A percentile compares a stretch with the other conserved stretches of the same genome.
These are phyloP conservation scores for Amanita fuliginea DNA, from an alignment of 768 basidiomycete genomes.

Conservation along the genomic window DNA sequence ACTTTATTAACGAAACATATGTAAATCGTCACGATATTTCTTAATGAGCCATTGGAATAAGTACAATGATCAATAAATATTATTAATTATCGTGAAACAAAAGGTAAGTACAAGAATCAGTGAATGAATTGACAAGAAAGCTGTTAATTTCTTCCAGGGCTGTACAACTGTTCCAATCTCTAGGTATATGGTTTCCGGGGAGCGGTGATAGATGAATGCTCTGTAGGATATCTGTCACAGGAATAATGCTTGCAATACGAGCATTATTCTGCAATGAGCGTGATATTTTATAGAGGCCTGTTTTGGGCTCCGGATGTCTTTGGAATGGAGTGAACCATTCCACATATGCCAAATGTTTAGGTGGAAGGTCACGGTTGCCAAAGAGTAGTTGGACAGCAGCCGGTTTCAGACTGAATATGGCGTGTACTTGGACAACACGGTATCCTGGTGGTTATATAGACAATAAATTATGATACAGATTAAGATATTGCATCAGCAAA, in stretches of 20 bases:
- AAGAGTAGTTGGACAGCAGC: too few relatives aligned
- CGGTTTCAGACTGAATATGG: too few relatives aligned
- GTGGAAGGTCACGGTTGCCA: too few relatives aligned
- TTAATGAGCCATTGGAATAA: neutral
- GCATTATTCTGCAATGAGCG: conserved; percentile 3
- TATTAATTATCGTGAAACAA: neutral
- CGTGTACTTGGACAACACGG: too few relatives aligned
- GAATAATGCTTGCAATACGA: conserved; percentile 15
- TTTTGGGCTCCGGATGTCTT: conserved; percentile 7
- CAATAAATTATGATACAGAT: too few relatives aligned
- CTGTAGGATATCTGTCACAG: conserved; percentile 14
- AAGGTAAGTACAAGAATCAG: neutral
- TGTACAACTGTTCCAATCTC: conserved; percentile 1
- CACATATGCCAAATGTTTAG: too few relatives aligned
- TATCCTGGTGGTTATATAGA: too few relatives aligned
- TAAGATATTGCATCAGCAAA: too few relatives aligned
- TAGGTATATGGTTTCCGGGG: neutral
- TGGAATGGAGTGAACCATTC: conserved; percentile 8
- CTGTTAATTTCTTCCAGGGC: neutral
- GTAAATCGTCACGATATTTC: neutral
- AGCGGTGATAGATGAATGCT: conserved; percentile 16
- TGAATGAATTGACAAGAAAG: conserved; percentile 3
- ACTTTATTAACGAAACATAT: neutral
- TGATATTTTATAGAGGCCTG: conserved; percentile 10
- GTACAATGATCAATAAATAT: neutral